Base-by-base conservation (phyloP, 306 rosid species). In the Urtica urens region DNA sequence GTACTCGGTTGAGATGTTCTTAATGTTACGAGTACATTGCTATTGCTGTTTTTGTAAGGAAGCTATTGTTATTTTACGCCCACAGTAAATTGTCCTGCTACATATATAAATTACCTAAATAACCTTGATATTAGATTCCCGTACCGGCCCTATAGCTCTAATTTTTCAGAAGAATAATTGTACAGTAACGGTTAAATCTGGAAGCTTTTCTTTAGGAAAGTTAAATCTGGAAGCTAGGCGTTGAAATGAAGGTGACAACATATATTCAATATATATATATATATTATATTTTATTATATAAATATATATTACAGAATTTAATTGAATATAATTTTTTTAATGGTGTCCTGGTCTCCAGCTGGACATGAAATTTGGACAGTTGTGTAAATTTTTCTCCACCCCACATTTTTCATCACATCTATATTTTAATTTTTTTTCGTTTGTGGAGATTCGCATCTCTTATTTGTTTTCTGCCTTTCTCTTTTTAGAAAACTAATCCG, bases 401-500 rank as follows among this genome's bases (percentile, higher is more conserved):
- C 34, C 68, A 35, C 69, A 31, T 58, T 56, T 54, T 61, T 39
- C 28, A 40, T 60, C 64, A 15, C 23, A 50, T 21, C 37, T 42
- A 47, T 10, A 7, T n/a, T n/a, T n/a, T n/a, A n/a, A n/a, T n/a
- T n/a, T n/a, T n/a, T n/a, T n/a, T n/a, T n/a, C n/a, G n/a, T 17
- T 17, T 23, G 59, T 51, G 67, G 62, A 66, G 75, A 77, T 74
- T 79, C 80, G 73, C 17, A 83, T 55, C 65, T 58, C 25, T 49
- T 50, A 51, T 56, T 13, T 4, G 12, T 39, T 38, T 5, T 16
- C 7, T 7, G 0, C 22, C 49, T 57, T 40, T 56, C 22, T 43
- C 10, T 7, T 1, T 38, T 46, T 51, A n/a, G n/a, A 35, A 48
- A 28, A 28, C 10, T 28, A 28, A 28, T 28, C 4, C 10, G 10